Evolutionary conservation across 1,284 basidiomycete species (phyloP).

Genomic region (Fomes fomentarius): DNA sequence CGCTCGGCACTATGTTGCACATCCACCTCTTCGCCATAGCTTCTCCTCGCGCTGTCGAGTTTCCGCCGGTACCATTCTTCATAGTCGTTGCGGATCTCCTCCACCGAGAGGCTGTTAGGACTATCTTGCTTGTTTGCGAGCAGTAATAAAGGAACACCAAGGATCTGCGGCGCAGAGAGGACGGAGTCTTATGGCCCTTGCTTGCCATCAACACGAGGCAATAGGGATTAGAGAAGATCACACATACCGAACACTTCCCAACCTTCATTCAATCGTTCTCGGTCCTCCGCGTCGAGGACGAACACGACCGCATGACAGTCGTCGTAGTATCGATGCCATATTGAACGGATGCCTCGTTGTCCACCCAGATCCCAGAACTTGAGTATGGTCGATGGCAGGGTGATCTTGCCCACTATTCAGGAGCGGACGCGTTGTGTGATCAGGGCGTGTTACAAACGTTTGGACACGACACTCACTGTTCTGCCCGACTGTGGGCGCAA

Average conservation of each 20-base stretch:
- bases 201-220: slow-evolving; percentile 21
- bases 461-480: slow-evolving; percentile 67
- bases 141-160: slow-evolving; percentile 85
- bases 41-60: slow-evolving; percentile 63
- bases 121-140: slow-evolving; percentile 94
- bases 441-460: not conserved
- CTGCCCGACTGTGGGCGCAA: slow-evolving; percentile 92
- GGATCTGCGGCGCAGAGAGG: slow-evolving; percentile 82
- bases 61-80: slow-evolving; percentile 86
- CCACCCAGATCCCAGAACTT: slow-evolving; percentile 96
- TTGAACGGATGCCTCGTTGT: slow-evolving; percentile 87
- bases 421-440: not conserved
- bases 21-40: slow-evolving; percentile 54
- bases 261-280: slow-evolving; percentile 83
- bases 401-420: slow-evolving; percentile 88
- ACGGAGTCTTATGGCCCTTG: slow-evolving; percentile 69
- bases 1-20: slow-evolving; percentile 58
- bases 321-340: slow-evolving; percentile 93
- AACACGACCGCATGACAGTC: slow-evolving; percentile 95
- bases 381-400: slow-evolving; percentile 86
- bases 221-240: not conserved
- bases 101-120: slow-evolving; percentile 76
- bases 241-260: slow-evolving; percentile 90
- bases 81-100: slow-evolving; percentile 88
- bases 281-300: slow-evolving; percentile 88